Evolutionary conservation across 2,329 filamentous ascomycete species (phyloP).

Genomic region (Drechslerella dactyloides): DNA sequence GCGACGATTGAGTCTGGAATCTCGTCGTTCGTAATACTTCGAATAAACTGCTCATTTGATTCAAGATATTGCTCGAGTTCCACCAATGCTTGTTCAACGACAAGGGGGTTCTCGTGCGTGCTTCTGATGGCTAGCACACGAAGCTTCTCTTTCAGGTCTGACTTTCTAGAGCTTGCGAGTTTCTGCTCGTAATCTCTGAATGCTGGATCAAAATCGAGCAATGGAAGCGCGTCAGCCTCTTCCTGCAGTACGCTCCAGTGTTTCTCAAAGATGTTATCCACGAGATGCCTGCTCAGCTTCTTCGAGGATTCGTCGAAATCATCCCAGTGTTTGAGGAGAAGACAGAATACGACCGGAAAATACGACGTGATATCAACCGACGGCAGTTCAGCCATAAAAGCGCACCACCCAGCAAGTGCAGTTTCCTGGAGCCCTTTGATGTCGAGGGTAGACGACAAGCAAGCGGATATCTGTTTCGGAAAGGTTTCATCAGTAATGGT

Average conservation of each 20-base stretch:
- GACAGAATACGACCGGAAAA: conserved; percentile 86
- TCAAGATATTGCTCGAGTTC: conserved; percentile 79
- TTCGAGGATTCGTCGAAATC: conserved; percentile 69
- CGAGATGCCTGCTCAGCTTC: conserved; percentile 66
- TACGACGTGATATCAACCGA: conserved; percentile 79
- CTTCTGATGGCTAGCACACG: conserved; percentile 75
- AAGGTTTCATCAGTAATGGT: conserved; percentile 20
- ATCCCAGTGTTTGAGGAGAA: conserved; percentile 81
- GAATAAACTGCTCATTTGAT: conserved; percentile 75
- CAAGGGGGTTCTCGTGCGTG: conserved; percentile 80
- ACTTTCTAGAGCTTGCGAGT: conserved; percentile 70
- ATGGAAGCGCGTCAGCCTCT: conserved; percentile 77
- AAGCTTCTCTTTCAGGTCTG: conserved; percentile 71
- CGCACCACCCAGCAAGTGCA: conserved; percentile 83
- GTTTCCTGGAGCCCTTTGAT: conserved; percentile 75
- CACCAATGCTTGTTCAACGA: conserved; percentile 78
- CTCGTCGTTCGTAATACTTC: conserved; percentile 79
- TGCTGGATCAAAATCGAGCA: conserved; percentile 72
- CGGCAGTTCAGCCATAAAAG: conserved; percentile 75
- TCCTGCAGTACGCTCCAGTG: conserved; percentile 69
- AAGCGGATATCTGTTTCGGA: conserved; percentile 77
- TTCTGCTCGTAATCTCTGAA: conserved; percentile 72
- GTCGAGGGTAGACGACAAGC: conserved; percentile 80
- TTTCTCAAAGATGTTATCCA: conserved; percentile 70
- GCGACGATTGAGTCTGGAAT: conserved; percentile 78